These are phyloP conservation scores for Boletellus sp. DNA, from an alignment of 1,284 basidiomycete genomes.

Conservation along the genomic window DNA sequence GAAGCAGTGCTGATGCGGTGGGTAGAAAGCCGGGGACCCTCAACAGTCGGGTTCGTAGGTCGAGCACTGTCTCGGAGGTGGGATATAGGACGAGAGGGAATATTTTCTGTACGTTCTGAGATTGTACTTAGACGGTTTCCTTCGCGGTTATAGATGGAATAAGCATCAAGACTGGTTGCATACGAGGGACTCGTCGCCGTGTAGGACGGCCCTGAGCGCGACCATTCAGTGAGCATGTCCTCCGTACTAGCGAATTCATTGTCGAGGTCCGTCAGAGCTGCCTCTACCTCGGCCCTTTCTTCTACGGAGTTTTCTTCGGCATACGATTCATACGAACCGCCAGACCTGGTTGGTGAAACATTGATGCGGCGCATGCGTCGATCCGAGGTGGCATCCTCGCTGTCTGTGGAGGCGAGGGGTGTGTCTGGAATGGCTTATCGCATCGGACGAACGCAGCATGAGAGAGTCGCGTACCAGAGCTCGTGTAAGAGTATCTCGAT, in stretches of 20 bases:
- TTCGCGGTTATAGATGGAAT: conserved; percentile 39
- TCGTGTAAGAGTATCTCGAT: conserved; percentile 40
- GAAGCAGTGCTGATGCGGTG: conserved; percentile 24
- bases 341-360: conserved; percentile 39
- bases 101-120: conserved; percentile 55
- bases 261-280: conserved; percentile 59
- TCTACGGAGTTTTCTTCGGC: conserved; percentile 43
- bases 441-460: background rate
- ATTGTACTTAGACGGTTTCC: conserved; percentile 52
- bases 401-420: conserved; percentile 37
- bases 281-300: conserved; percentile 61
- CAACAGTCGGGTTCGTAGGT: conserved; percentile 36
- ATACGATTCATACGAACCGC: conserved; percentile 36
- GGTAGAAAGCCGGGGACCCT: conserved; percentile 41
- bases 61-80: conserved; percentile 32
- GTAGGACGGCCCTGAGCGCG: conserved; percentile 36
- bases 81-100: conserved; percentile 45
- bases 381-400: conserved; percentile 37
- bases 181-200: conserved; percentile 34
- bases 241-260: conserved; percentile 62
- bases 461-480: conserved; percentile 31
- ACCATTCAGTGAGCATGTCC: conserved; percentile 59
- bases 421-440: conserved; percentile 22
- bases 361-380: conserved; percentile 39
- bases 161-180: conserved; percentile 30